These are phyloP conservation scores for Huntiella moniliformis DNA, from an alignment of 2,329 filamentous ascomycete genomes.

Conservation along the genomic window DNA sequence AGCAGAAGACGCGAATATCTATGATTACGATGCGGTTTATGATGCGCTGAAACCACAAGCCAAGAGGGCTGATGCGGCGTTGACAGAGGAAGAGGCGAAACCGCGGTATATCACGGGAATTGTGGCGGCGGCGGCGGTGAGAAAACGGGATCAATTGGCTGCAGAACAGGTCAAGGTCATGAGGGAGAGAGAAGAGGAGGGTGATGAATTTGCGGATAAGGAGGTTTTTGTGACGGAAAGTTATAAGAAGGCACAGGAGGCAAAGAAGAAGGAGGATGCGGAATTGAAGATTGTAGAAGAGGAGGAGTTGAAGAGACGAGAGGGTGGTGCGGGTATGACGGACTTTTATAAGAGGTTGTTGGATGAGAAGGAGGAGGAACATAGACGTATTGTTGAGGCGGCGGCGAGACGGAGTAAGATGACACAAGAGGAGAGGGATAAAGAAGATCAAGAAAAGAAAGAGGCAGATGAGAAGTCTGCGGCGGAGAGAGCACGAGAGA, in stretches of 20 bases:
- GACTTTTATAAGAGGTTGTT: slow-evolving; percentile 62
- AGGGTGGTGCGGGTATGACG: slow-evolving; percentile 45
- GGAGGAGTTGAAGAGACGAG: slow-evolving; percentile 43
- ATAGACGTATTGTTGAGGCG: slow-evolving; percentile 51
- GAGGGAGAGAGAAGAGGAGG: slow-evolving; percentile 59
- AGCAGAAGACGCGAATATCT: slow-evolving; percentile 52
- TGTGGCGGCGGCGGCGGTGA: slow-evolving; percentile 51
- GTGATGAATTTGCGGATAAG: slow-evolving; percentile 64
- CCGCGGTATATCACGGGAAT: slow-evolving; percentile 66
- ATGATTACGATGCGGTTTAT: slow-evolving; percentile 72
- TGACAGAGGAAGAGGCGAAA: slow-evolving; percentile 38
- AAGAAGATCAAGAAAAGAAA: slow-evolving; percentile 13
- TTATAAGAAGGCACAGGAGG: slow-evolving; percentile 65
- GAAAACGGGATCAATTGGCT: slow-evolving; percentile 59
- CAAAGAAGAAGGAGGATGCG: slow-evolving; percentile 49
- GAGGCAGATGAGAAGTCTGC: slow-evolving; percentile 32
- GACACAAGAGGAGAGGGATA: slow-evolving; percentile 18
- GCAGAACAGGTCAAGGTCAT: slow-evolving; percentile 67
- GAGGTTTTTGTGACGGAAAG: slow-evolving; percentile 74
- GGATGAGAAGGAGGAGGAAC: slow-evolving; percentile 48
- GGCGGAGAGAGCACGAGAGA: slow-evolving; percentile 45
- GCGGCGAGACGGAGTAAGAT: slow-evolving; percentile 35
- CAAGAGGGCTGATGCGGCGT: slow-evolving; percentile 36
- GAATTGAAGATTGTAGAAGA: slow-evolving; percentile 51
- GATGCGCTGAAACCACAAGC: slow-evolving; percentile 53